Evolutionary conservation across 768 basidiomycete genomes (phyloP), one percentile per base, ranked within the genome.

Genomic region (Amyloporia xantha): DNA sequence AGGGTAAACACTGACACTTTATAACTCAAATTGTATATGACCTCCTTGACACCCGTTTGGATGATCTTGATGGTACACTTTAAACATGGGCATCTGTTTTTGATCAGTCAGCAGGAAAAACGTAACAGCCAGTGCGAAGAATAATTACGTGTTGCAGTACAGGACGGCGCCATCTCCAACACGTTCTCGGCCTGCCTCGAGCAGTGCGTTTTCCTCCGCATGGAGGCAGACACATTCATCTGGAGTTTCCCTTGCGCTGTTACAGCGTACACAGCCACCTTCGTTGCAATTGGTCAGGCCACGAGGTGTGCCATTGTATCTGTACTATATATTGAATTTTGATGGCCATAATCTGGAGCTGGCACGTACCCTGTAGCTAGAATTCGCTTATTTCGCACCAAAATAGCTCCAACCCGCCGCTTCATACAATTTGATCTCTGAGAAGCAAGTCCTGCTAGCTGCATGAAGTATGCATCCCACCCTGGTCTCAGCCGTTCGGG

Each of bases 381-480:
- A 21, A 91, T 78, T 24, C 88, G 79, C 53, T 86, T 82, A 48
- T 88, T 84, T 0, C 90, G 80, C 25, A 97, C 94, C 24, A 99
- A 71, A 17, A 99, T 81, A 0, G 94, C 94, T 6, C 96, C 96
- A 0, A 99, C 96, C 2, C 96, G 78, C 6, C 94, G 79, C 64
- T 97, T 96, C 93, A 97, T 96, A 63, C 94, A 96, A 61, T 96
- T 96, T 3, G 91, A 93, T 27, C 91, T 74, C 51, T 79, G 82
- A 12, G 93, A 91, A 13, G 93, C 93, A 30, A 97, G 76, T 15
- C 86, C 85, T 12, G 95, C 94, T 26, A 97, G 73, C 3, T 86
- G 92, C 95, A 98, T 98, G 65, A 98, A 98, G 66, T 98, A 98
- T 0, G 84, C 81, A 63, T 98, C 95, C 95, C 95, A 98, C 13